Base-by-base conservation (phyloP, 1,284 basidiomycete species). In the Uromyces viciae-fabae region DNA sequence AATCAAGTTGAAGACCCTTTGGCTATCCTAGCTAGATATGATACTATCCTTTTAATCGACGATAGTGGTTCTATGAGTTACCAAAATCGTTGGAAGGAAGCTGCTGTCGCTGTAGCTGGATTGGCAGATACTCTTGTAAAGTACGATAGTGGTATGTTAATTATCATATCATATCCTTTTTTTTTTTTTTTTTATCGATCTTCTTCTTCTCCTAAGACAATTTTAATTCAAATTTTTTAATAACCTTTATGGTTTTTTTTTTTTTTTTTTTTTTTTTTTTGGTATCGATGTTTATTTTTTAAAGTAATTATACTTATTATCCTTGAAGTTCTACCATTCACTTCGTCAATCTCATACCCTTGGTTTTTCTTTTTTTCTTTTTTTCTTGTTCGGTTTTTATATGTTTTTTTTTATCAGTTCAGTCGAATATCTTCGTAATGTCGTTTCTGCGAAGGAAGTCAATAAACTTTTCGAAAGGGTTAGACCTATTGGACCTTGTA, bases 221-320 rank as follows among this genome's bases (percentile, higher is more conserved):
- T 19, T 31, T 25, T 17, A 17, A 28, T 52, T 38, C 28, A 11
- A 33, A 14, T 11, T 19, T 36, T n/a, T n/a, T n/a, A n/a, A n/a
- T n/a, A n/a, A n/a, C n/a, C n/a, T n/a, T n/a, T n/a, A 11, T 22
- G 46, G 22, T 49, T 22, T 22, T 11, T 11, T 49, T 33, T 36
- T 19, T 62, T 43, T 1, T 42, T 68, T 22, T 11, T 9, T 38
- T 14, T 8, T 40, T 42, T 25, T 56, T 73, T 69, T 73, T 74
- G 78, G 78, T 1, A 74, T 81, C 28, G 78, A 81, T 36, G 78
- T 81, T 33, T 81, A 73, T 49, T 81, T 81, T 58, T 46, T 81
- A 58, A 81, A 74, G 78, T 81, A 14, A 81, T 69, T 54, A 33
- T 1, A 40, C 19, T 28, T 3, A 15, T 22, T 31, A 19, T 11